Evolutionary conservation across 306 rosid genomes (phyloP).

Genomic region (Vigna reflexopilosa): DNA sequence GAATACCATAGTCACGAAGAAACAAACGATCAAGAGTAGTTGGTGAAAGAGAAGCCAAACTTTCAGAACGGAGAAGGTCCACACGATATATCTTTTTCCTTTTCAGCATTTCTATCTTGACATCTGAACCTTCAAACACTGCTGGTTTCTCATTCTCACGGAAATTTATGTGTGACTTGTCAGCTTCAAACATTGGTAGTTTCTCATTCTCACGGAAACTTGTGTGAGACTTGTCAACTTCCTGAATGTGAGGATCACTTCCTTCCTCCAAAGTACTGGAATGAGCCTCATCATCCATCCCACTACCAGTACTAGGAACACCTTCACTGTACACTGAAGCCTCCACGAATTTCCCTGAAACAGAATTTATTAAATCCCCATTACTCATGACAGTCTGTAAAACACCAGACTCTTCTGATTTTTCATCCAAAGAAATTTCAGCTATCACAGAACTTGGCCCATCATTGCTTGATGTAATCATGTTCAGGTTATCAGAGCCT

Average conservation of each 20-base stretch:
- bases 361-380: constrained; percentile 48
- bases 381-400: constrained; percentile 44
- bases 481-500: constrained; percentile 50
- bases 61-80: constrained; percentile 94
- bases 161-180: constrained; percentile 49
- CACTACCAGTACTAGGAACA: constrained; percentile 42
- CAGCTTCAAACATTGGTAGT: constrained; percentile 45
- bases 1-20: constrained; percentile 92
- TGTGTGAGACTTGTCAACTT: constrained; percentile 49
- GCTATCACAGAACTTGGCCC: constrained; percentile 54
- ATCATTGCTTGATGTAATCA: constrained; percentile 55
- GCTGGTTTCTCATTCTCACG: constrained; percentile 52
- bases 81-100: constrained; percentile 77
- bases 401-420: constrained; percentile 43
- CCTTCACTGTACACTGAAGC: constrained; percentile 55
- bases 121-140: constrained; percentile 59
- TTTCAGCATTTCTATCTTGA: constrained; percentile 62
- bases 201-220: constrained; percentile 53
- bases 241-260: constrained; percentile 41
- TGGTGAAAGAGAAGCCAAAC: constrained; percentile 93
- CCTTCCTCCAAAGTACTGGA: constrained; percentile 54
- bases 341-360: constrained; percentile 47
- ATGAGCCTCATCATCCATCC: constrained; percentile 48
- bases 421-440: constrained; percentile 52
- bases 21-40: constrained; percentile 83